A percentile compares a stretch with the other conserved stretches of the same genome.
Conservation (phyloP, 2,329 filamentous ascomycete species). For the Myriosclerotinia curreyana region DNA sequence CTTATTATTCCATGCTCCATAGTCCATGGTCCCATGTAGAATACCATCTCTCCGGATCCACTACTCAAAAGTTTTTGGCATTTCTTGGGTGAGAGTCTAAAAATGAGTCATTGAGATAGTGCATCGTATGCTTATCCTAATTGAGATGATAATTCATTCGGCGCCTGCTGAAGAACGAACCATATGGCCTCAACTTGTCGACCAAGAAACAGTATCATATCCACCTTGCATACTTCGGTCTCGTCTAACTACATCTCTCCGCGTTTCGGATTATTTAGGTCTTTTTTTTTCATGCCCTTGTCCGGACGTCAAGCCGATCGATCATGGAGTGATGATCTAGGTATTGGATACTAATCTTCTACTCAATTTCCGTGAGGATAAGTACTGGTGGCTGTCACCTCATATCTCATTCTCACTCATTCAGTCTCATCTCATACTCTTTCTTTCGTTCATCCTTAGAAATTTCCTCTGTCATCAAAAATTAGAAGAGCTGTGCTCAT, state of each 20-base stretch:
- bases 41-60: constrained; percentile 12
- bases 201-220: constrained; percentile 39
- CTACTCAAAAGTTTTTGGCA: constrained; percentile 8
- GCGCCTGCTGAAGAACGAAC: constrained; percentile 38
- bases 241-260: constrained; percentile 28
- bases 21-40: constrained; percentile 23
- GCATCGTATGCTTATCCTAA: constrained; percentile 26
- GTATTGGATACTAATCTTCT: constrained; percentile 18
- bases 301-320: not conserved
- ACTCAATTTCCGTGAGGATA: constrained; percentile 31
- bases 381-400: constrained; percentile 30
- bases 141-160: constrained; percentile 24
- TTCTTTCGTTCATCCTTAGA: constrained; percentile 34
- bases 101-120: constrained; percentile 38
- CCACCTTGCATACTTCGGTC: constrained; percentile 24
- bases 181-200: constrained; percentile 35
- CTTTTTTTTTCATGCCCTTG: constrained; percentile 6
- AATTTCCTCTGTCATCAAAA: constrained; percentile 31
- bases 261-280: constrained; percentile 36
- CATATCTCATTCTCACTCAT: constrained; percentile 25
- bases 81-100: constrained; percentile 27
- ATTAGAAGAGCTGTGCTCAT: constrained; percentile 36
- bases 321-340: constrained; percentile 8
- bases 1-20: not conserved
- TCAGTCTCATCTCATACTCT: constrained; percentile 33